These are phyloP conservation scores for Pseudocercospora eumusae DNA, from an alignment of 2,329 filamentous ascomycete species.

Conservation along the genomic window DNA sequence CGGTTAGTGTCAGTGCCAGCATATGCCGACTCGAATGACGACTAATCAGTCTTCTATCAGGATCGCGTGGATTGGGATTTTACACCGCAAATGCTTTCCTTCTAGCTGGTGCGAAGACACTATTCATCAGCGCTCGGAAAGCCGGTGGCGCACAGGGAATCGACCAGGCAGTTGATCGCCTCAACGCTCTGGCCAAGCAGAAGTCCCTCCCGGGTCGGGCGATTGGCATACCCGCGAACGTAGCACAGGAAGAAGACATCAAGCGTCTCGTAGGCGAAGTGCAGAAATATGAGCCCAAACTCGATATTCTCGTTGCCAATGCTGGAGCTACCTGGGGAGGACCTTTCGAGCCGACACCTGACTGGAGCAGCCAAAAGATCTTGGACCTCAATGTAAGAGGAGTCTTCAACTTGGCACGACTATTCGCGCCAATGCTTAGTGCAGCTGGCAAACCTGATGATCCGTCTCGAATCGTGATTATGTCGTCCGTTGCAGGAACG, in stretches of 20 bases:
- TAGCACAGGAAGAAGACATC: conserved; percentile 69
- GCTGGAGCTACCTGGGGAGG: conserved; percentile 90
- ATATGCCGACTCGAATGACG: not conserved
- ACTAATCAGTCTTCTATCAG: conserved; percentile 31
- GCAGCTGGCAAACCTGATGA: conserved; percentile 60
- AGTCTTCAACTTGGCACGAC: conserved; percentile 61
- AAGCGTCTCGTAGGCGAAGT: conserved; percentile 70
- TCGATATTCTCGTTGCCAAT: conserved; percentile 88
- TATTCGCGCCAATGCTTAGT: conserved; percentile 72
- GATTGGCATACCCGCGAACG: conserved; percentile 78
- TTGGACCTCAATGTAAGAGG: conserved; percentile 89
- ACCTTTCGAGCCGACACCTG: conserved; percentile 76
- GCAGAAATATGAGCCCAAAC: conserved; percentile 68
- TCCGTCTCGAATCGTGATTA: conserved; percentile 79
- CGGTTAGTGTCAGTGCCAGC: conserved; percentile 45
- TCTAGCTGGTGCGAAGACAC: conserved; percentile 79
- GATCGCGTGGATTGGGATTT: conserved; percentile 73
- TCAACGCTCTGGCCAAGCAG: conserved; percentile 72
- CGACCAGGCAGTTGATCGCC: conserved; percentile 69
- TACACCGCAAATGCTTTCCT: conserved; percentile 71
- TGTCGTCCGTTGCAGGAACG: conserved; percentile 76
- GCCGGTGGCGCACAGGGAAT: conserved; percentile 63
- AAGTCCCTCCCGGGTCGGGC: conserved; percentile 64
- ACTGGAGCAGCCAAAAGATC: conserved; percentile 78
- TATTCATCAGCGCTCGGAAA: conserved; percentile 93